A percentile compares a stretch with the other conserved stretches of the same genome.
Conservation (phyloP, 2,329 filamentous ascomycete species). For the Xylaria arbuscula region DNA sequence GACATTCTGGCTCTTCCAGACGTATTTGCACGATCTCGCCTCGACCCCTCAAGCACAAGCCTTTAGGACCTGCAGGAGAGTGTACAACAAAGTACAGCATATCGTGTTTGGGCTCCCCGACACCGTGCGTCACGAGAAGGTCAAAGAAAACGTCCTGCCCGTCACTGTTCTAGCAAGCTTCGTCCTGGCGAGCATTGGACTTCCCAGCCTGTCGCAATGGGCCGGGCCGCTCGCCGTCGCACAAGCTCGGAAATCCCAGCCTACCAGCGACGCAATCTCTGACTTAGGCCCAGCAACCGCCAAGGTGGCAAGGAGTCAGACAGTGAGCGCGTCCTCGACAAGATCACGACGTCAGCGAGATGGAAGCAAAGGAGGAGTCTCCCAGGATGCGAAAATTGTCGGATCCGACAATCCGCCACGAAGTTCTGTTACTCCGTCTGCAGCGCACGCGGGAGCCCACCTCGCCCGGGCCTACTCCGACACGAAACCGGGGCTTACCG, state of each 20-base stretch:
- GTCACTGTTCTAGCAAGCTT: constrained; percentile 85
- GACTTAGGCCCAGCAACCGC: constrained; percentile 59
- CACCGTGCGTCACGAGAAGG: constrained; percentile 74
- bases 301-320: constrained; percentile 75
- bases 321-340: constrained; percentile 65
- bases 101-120: constrained; percentile 85
- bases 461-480: constrained; percentile 40
- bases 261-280: constrained; percentile 68
- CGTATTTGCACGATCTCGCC: constrained; percentile 84
- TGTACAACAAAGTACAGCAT: constrained; percentile 90
- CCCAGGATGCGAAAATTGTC: constrained; percentile 52
- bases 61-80: constrained; percentile 83
- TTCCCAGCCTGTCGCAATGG: constrained; percentile 80
- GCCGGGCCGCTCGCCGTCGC: constrained; percentile 84
- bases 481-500: constrained; percentile 61
- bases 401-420: constrained; percentile 36
- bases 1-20: constrained; percentile 94
- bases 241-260: constrained; percentile 80
- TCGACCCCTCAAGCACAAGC: constrained; percentile 78
- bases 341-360: constrained; percentile 63
- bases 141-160: constrained; percentile 83
- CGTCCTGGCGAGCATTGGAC: constrained; percentile 79
- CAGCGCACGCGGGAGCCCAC: constrained; percentile 31
- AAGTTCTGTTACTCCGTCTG: constrained; percentile 26
- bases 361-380: constrained; percentile 58